phyloP scores from a whole-genome alignment of 306 rosid genomes.

The Citrullus colocynthis region DNA sequence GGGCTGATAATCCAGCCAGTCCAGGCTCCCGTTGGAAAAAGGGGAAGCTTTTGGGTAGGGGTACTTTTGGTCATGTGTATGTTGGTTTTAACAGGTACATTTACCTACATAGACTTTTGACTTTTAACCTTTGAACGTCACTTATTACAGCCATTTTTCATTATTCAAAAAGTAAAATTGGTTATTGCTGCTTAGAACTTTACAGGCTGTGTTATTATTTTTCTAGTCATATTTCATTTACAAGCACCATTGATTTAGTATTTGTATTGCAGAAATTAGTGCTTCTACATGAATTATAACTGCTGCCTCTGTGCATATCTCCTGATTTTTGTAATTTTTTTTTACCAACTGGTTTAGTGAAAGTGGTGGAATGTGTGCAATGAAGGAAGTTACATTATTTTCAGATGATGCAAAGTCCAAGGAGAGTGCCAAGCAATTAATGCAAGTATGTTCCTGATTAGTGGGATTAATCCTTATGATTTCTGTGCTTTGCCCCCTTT shows the following conservation, averaged over 20 bases:
- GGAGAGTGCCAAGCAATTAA: conserved; percentile 94
- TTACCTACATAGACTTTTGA: neutral
- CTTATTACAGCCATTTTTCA: neutral
- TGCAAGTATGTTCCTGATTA: conserved; percentile 42
- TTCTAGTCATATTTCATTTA: neutral
- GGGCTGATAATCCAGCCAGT: conserved; percentile 78
- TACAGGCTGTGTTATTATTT: neutral
- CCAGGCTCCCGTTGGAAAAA: conserved; percentile 95
- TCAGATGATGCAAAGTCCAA: conserved; percentile 92
- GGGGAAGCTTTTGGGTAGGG: conserved; percentile 89
- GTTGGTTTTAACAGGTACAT: conserved; percentile 81
- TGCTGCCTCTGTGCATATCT: neutral
- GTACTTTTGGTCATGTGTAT: conserved; percentile 96
- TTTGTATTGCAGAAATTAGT: neutral
- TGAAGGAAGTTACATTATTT: conserved; percentile 98
- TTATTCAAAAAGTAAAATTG: neutral
- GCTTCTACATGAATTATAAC: neutral
- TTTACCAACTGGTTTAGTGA: conserved; percentile 28
- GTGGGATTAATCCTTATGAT: conserved; percentile 11
- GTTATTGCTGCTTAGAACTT: neutral
- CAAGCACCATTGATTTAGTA: neutral
- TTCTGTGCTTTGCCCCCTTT: conserved; percentile 10
- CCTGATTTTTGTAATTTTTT: neutral
- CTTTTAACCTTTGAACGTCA: neutral
- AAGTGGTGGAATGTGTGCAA: conserved; percentile 97